Percentiles rank a stretch among this genome's conserved stretches.
Conservation (phyloP, 2,329 filamentous ascomycete species). For the Knufia fluminis region DNA sequence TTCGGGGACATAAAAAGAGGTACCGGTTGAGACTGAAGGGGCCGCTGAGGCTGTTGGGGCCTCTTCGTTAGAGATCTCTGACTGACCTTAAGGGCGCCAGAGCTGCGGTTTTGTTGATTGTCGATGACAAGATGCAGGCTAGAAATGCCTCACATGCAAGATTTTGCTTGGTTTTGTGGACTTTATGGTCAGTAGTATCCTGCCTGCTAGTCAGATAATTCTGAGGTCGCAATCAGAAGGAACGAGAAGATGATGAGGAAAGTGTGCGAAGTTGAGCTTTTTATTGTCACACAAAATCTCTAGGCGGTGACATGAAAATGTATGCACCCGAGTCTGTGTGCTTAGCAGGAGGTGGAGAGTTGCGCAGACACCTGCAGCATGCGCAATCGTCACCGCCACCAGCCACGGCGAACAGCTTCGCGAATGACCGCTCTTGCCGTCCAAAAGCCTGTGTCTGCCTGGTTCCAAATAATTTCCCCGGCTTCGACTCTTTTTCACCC, state of each 20-base stretch:
- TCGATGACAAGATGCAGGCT: background rate
- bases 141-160: constrained; percentile 8
- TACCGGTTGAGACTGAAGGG: constrained; percentile 37
- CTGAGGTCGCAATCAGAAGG: background rate
- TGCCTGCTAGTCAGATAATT: background rate
- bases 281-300: background rate
- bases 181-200: background rate
- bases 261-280: background rate
- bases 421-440: background rate
- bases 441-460: constrained; percentile 2
- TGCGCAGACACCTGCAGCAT: background rate
- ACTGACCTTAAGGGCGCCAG: constrained; percentile 5
- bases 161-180: background rate
- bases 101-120: background rate
- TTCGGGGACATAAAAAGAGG: constrained; percentile 66
- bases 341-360: constrained; percentile 3
- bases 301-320: background rate
- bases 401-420: background rate
- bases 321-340: background rate
- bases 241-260: background rate
- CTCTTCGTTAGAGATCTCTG: constrained; percentile 1
- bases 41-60: constrained; percentile 4
- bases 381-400: background rate
- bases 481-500: no score
- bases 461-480: background rate